Base-by-base conservation (phyloP, 768 basidiomycete species). In the Mycena albidolilacea region DNA sequence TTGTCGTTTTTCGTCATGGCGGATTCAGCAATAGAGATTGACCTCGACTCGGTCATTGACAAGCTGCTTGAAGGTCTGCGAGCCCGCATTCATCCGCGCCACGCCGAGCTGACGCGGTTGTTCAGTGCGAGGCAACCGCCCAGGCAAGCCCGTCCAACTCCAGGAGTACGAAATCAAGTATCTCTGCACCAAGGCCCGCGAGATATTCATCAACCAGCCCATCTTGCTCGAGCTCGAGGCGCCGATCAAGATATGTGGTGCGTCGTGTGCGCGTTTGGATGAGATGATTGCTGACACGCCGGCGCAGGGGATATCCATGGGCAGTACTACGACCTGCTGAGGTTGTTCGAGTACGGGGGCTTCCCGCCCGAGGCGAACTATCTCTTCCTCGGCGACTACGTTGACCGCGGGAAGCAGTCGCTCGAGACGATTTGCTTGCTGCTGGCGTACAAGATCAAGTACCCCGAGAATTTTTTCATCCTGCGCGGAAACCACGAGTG, bases 401-500 rank as follows among this genome's bases (percentile, higher is more conserved):
- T 99, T 80, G 97, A 99, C 86, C 93, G 97, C 82, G 97, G 97
- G 78, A 99, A 99, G 85, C 97, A 99, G 84, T 96, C 95, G 59
- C 90, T 99, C 79, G 97, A 99, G 87, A 99, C 97, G n/a, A 99
- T 99, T 82, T 98, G 97, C 82, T 92, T 99, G 58, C 89, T 99
- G 71, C 92, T 99, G 77, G 97, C 97, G 58, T 99, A 99, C 94
- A 99, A 99, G 90, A 97, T 97, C 89, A 99, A 99, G 90, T 99
- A 98, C 88, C 97, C 97, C 64, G 97, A 99, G 91, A 99, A 99
- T 89, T 99, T 99, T 87, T 99, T 99, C 88, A 97, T 99, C 83
- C 90, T 99, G 74, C 89, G 97, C 79, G 97, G 97, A 78, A 99
- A 99, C 86, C 97, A 99, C 84, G 97, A 99, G 85, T 98, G 97